Evolutionary conservation across 2,329 filamentous ascomycete species (phyloP).

Genomic region (Raffaelea albimanens): DNA sequence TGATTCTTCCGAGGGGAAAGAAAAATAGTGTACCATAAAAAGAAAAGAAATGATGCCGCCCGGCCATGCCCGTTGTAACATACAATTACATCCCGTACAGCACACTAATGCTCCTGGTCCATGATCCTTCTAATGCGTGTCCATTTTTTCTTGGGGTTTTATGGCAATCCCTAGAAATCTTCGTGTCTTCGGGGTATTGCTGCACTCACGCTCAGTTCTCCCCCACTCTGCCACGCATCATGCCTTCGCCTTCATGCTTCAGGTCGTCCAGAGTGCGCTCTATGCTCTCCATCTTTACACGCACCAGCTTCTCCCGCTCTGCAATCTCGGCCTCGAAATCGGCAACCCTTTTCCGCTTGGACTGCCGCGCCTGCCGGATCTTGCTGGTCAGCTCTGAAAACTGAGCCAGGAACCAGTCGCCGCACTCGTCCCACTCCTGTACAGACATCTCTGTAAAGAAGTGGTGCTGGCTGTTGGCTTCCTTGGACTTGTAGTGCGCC

Average conservation of each 20-base stretch:
- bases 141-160: no score
- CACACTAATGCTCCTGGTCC: no score
- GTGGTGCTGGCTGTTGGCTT: constrained; percentile 29
- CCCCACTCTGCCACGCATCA: constrained; percentile 37
- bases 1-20: not conserved
- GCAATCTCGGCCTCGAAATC: constrained; percentile 48
- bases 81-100: no score
- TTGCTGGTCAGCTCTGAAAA: constrained; percentile 40
- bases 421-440: constrained; percentile 48
- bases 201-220: no score
- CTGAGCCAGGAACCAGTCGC: constrained; percentile 49
- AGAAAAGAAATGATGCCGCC: no score
- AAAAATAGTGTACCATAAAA: not conserved
- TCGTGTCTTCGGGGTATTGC: no score
- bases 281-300: constrained; percentile 43
- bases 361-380: constrained; percentile 37
- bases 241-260: constrained; percentile 45
- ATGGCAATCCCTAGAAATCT: no score
- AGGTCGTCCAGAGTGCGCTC: constrained; percentile 44
- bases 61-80: not conserved
- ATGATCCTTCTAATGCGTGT: not conserved
- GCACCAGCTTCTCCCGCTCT: constrained; percentile 42
- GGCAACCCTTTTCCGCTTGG: constrained; percentile 39
- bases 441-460: constrained; percentile 46
- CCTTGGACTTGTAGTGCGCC: constrained; percentile 36